Evolutionary conservation across 1,284 basidiomycete genomes (phyloP).

Genomic region (Neotropicomus parvogracilis): DNA sequence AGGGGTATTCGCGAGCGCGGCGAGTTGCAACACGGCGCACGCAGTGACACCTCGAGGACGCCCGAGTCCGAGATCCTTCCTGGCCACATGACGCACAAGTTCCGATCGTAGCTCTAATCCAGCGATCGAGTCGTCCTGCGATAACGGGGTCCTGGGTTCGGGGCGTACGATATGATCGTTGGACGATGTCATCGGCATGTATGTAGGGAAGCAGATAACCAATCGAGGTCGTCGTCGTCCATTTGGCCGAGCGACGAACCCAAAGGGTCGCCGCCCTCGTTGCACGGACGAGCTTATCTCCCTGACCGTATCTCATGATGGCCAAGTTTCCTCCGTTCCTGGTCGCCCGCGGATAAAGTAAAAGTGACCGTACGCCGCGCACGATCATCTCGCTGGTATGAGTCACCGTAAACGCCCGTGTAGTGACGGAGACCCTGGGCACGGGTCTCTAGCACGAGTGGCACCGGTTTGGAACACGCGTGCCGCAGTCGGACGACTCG

Average conservation of each 20-base stretch:
- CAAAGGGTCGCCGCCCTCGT: neutral
- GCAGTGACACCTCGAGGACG: neutral
- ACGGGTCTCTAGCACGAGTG: neutral
- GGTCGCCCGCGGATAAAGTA: constrained; percentile 4
- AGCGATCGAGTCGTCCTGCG: constrained; percentile 3
- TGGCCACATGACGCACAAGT: neutral
- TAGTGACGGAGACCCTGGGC: neutral
- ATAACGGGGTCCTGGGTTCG: neutral
- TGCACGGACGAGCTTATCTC: constrained; percentile 5
- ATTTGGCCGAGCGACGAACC: neutral
- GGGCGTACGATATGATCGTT: constrained; percentile 2
- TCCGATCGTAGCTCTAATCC: constrained; percentile 6
- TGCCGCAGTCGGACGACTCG: neutral
- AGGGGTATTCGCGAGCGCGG: constrained; percentile 7
- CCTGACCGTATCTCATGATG: constrained; percentile 5
- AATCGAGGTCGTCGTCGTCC: neutral
- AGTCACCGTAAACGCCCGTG: neutral
- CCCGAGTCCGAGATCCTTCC: neutral
- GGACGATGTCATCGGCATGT: neutral
- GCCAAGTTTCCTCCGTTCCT: neutral
- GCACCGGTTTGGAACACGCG: neutral
- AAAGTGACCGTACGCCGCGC: neutral
- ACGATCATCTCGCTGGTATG: too few relatives aligned
- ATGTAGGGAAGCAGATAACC: neutral
- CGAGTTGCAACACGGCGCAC: neutral